Percentiles rank a stretch among this genome's conserved stretches.
Evolutionary conservation across 257 asterid species (phyloP).

Genomic region (Eucommia ulmoides): DNA sequence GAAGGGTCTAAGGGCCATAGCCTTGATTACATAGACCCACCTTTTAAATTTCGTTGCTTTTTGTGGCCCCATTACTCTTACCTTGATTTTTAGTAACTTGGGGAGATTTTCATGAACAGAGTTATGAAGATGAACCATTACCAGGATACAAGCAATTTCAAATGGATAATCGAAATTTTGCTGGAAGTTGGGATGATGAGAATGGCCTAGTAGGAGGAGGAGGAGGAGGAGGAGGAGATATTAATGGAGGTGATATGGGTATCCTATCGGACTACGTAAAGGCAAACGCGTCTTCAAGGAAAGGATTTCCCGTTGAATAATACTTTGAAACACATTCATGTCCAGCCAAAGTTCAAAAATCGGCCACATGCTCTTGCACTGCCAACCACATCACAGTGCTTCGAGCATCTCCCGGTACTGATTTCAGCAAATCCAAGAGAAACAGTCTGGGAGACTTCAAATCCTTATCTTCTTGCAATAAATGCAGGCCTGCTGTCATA

Average conservation of each 20-base stretch:
- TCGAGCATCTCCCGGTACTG: constrained; percentile 32
- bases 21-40: neutral
- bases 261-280: constrained; percentile 34
- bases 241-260: constrained; percentile 26
- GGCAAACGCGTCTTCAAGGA: constrained; percentile 36
- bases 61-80: too few relatives aligned
- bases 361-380: constrained; percentile 32
- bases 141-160: constrained; percentile 48
- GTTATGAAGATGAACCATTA: constrained; percentile 67
- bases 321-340: constrained; percentile 26
- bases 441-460: constrained; percentile 55
- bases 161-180: constrained; percentile 30
- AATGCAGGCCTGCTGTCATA: constrained; percentile 47
- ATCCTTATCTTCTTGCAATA: constrained; percentile 58
- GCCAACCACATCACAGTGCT: constrained; percentile 14
- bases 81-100: constrained; percentile 7
- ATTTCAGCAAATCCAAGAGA: constrained; percentile 37
- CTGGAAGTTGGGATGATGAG: constrained; percentile 52
- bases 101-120: constrained; percentile 31
- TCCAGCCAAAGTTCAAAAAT: constrained; percentile 36
- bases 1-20: constrained; percentile 12
- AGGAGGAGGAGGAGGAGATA: too few relatives aligned
- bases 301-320: constrained; percentile 17
- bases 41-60: neutral
- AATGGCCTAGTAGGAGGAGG: constrained; percentile 22